A percentile compares a stretch with the other conserved stretches of the same genome.
Conservation (phyloP, 768 basidiomycete species). For the Russula virescens region DNA sequence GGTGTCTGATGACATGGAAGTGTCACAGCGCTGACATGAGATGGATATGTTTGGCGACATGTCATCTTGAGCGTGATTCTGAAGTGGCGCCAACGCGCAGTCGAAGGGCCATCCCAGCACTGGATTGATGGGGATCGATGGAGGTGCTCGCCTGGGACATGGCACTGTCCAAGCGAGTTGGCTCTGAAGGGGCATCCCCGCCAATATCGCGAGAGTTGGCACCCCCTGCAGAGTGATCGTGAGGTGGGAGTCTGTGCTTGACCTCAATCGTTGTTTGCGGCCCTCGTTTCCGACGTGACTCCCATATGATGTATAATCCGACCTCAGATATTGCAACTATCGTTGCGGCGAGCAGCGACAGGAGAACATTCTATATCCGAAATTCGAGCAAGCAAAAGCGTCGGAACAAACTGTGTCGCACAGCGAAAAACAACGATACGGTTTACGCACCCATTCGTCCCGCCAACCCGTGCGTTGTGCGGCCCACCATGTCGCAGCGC, state of each 20-base stretch:
- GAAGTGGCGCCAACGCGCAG: slow-evolving; percentile 4
- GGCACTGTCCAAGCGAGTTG: not conserved
- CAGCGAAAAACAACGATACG: not conserved
- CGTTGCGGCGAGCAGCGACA: slow-evolving; percentile 53
- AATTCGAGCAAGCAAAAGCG: not conserved
- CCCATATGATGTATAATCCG: slow-evolving; percentile 68
- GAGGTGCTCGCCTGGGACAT: slow-evolving; percentile 1
- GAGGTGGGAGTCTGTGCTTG: not conserved
- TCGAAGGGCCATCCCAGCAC: slow-evolving; percentile 4
- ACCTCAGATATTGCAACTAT: slow-evolving; percentile 69
- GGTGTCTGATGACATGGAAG: not conserved
- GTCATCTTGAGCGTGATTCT: not conserved
- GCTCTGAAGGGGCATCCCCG: not conserved
- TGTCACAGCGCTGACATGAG: no score
- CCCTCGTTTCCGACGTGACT: slow-evolving; percentile 35
- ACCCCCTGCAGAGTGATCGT: not conserved
- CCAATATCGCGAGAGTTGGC: not conserved
- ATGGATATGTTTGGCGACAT: not conserved
- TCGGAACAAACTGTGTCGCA: slow-evolving; percentile 2
- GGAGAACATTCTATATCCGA: slow-evolving; percentile 42
- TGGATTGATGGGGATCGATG: slow-evolving; percentile 7
- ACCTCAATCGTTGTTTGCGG: not conserved
- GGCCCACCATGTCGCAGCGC: slow-evolving; percentile 68
- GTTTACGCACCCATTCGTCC: slow-evolving; percentile 64
- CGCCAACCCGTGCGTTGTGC: slow-evolving; percentile 57